A percentile compares a stretch with the other conserved stretches of the same genome.
phyloP scores from a whole-genome alignment of 352 stramenopile species.

The Phytophthora ramorum region DNA sequence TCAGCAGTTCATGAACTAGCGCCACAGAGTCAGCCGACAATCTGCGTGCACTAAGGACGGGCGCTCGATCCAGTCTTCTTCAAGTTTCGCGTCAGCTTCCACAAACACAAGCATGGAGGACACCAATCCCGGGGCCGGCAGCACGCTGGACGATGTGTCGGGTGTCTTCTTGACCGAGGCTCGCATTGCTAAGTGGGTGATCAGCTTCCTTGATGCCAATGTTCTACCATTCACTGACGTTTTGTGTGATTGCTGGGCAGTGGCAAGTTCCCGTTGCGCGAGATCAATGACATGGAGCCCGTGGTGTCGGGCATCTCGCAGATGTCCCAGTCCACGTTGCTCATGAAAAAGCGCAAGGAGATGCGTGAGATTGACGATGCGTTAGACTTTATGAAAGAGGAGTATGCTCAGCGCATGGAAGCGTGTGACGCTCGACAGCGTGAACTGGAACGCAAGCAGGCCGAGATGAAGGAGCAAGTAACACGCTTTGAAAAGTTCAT shows the following conservation, averaged over 20 bases:
- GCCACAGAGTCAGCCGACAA: neutral
- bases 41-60: neutral
- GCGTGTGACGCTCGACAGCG: constrained; percentile 81
- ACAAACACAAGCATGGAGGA: constrained; percentile 23
- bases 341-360: constrained; percentile 94
- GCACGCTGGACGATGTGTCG: constrained; percentile 51
- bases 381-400: constrained; percentile 94
- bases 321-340: constrained; percentile 90
- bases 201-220: neutral
- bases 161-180: constrained; percentile 83
- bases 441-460: constrained; percentile 88
- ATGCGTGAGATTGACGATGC: constrained; percentile 93
- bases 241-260: constrained; percentile 11
- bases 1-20: constrained; percentile 21
- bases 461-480: constrained; percentile 93
- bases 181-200: constrained; percentile 58
- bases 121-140: constrained; percentile 30
- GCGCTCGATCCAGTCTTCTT: neutral
- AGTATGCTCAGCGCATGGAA: constrained; percentile 90
- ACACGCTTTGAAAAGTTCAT: constrained; percentile 94
- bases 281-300: constrained; percentile 77
- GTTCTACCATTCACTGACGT: constrained; percentile 1
- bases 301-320: constrained; percentile 86
- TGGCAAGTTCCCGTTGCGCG: constrained; percentile 55
- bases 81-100: neutral